Percentiles rank a stretch among this genome's conserved stretches.
phyloP scores from a whole-genome alignment of 768 basidiomycete species.

The Roridomyces roridus region DNA sequence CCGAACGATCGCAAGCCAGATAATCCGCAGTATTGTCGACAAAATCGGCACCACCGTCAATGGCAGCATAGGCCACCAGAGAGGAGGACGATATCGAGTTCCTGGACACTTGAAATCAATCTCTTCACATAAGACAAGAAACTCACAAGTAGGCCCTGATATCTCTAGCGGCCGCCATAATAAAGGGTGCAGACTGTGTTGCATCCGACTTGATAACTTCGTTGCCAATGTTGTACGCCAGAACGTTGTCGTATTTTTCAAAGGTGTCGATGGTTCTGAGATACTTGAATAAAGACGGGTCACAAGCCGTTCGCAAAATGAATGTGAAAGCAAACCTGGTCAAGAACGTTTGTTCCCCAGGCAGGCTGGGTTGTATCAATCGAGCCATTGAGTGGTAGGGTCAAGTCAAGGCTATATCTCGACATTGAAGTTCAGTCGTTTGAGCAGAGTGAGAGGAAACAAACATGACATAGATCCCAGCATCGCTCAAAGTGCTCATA shows the following conservation, averaged over 20 bases:
- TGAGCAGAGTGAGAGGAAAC: slow-evolving; percentile 31
- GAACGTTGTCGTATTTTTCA: slow-evolving; percentile 68
- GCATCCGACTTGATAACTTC: slow-evolving; percentile 50
- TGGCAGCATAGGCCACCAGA: slow-evolving; percentile 86
- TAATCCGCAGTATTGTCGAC: slow-evolving; percentile 75
- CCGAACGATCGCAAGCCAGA: slow-evolving; percentile 74
- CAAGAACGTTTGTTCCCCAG: slow-evolving; percentile 68
- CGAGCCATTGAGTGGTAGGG: slow-evolving; percentile 76
- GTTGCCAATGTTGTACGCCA: slow-evolving; percentile 76
- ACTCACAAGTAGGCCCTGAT: slow-evolving; percentile 65
- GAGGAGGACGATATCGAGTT: slow-evolving; percentile 66
- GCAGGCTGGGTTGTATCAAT: slow-evolving; percentile 61
- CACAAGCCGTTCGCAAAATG: no score
- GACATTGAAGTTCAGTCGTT: slow-evolving; percentile 15
- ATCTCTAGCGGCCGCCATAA: slow-evolving; percentile 78
- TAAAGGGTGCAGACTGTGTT: slow-evolving; percentile 62
- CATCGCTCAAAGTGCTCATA: slow-evolving; percentile 77
- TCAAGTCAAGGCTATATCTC: slow-evolving; percentile 75
- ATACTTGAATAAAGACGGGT: slow-evolving; percentile 48
- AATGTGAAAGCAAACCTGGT: slow-evolving; percentile 32
- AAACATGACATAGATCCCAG: slow-evolving; percentile 90
- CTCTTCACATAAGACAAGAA: not conserved
- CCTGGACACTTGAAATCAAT: slow-evolving; percentile 66
- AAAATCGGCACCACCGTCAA: slow-evolving; percentile 74
- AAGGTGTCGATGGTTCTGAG: slow-evolving; percentile 63